Base-by-base conservation (phyloP, 768 basidiomycete species). In the Agaricus subrufescens region DNA sequence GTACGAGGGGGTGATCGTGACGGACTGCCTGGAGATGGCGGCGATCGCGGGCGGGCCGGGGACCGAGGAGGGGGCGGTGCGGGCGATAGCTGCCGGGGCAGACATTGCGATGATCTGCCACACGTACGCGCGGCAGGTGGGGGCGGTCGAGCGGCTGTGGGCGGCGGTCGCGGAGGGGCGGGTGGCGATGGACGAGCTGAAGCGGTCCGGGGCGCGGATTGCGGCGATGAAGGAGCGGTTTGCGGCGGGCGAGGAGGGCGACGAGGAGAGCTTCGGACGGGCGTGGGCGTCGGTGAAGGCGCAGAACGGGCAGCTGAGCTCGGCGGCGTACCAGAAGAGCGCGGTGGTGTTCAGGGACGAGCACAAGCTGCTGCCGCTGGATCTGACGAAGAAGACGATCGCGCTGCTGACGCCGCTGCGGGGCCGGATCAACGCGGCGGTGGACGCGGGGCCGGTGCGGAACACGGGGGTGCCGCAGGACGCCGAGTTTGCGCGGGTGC, bases 81-180 rank as follows among this genome's bases (percentile, higher is more conserved):
- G 74, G 57, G 79, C 81, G 4, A 63, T 89, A 43, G 70, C 72
- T 47, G 86, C 87, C 0, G 87, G 87, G 3, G 83, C 83, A 14
- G 88, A 89, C 55, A 68, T 89, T n/a, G 84, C 73, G 3, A 89
- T 89, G 87, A 80, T 87, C 42, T 89, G 87, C 59, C 88, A 89
- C 62, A 81, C 76, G 7, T 76, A 81, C 53, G 69, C 67, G 12
- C 66, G 74, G 56, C 86, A 89, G 59, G 68, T 67, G 11, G 79
- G 76, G 0, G 82, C 86, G 0, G 57, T 89, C 1, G 72, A 81
- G 56, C 72, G 67, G 25, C 75, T 77, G 2, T 86, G 79, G 63
- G 63, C 65, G 14, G 86, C 85, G 0, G 63, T 86, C n/a, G 63
- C 69, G 46, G 62, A 62, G 1, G 83, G 82, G 3, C 58, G 67